Conservation (phyloP, 2,329 filamentous ascomycete species). For the Ophiosphaerella korrae region DNA sequence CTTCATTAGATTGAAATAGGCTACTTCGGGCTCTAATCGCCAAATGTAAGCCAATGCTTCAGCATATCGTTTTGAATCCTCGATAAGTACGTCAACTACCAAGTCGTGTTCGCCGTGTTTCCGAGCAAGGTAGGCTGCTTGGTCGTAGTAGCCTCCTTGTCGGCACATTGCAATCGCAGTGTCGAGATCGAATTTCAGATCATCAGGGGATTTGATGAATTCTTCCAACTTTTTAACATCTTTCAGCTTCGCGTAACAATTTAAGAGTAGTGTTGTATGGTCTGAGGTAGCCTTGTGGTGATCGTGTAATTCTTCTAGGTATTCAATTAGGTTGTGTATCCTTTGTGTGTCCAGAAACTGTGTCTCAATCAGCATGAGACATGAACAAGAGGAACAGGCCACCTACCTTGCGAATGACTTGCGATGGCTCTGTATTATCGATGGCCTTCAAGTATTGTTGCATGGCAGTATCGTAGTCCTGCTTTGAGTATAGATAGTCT, state of each 20-base stretch:
- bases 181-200: constrained; percentile 94
- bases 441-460: constrained; percentile 96
- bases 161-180: constrained; percentile 97
- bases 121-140: constrained; percentile 92
- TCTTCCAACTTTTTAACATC: constrained; percentile 95
- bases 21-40: constrained; percentile 77
- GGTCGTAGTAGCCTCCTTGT: constrained; percentile 94
- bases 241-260: constrained; percentile 97
- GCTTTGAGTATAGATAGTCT: constrained; percentile 92
- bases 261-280: constrained; percentile 90
- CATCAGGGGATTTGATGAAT: constrained; percentile 94
- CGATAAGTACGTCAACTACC: constrained; percentile 93
- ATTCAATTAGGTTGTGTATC: constrained; percentile 96
- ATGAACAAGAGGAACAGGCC: neutral
- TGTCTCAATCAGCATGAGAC: constrained; percentile 11
- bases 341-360: constrained; percentile 91
- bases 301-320: constrained; percentile 93
- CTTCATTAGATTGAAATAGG: constrained; percentile 90
- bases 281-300: constrained; percentile 92
- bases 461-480: constrained; percentile 98
- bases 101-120: constrained; percentile 93
- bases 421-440: constrained; percentile 92
- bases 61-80: constrained; percentile 88
- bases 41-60: constrained; percentile 93
- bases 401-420: constrained; percentile 85